These are phyloP conservation scores for Pinus albicaulis DNA, from an alignment of 75 land plant genomes.

Conservation along the genomic window DNA sequence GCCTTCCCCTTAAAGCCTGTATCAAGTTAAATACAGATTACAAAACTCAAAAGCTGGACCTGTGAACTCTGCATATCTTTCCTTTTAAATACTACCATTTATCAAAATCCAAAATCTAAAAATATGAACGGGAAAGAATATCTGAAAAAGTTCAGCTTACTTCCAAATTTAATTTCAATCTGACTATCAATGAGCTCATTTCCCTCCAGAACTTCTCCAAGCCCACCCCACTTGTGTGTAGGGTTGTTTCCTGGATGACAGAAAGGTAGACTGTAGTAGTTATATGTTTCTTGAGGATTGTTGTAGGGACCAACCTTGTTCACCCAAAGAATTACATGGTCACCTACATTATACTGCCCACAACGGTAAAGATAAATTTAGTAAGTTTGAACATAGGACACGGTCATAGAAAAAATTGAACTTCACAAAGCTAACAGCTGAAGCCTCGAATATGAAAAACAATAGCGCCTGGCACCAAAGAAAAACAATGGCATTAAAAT, in stretches of 20 bases:
- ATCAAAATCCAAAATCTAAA: neutral
- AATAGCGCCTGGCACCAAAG: neutral
- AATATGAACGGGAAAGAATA: neutral
- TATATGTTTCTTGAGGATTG: constrained; percentile 63
- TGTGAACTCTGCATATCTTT: neutral
- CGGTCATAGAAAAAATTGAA: neutral
- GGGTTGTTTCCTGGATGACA: constrained; percentile 32
- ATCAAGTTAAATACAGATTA: neutral
- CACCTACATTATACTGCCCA: constrained; percentile 37
- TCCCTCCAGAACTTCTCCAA: constrained; percentile 57
- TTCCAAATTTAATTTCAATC: constrained; percentile 55
- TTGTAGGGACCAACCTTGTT: constrained; percentile 61
- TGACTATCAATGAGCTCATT: constrained; percentile 62
- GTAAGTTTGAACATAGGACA: neutral
- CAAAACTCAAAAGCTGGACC: neutral
- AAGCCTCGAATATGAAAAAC: neutral
- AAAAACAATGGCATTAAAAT: neutral
- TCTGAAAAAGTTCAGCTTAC: constrained; percentile 20
- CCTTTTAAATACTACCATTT: neutral
- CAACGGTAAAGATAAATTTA: neutral
- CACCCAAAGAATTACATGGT: constrained; percentile 41
- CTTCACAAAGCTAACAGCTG: neutral
- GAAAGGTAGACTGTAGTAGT: constrained; percentile 58
- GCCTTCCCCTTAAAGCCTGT: neutral
- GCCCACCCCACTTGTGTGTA: constrained; percentile 59